Base-by-base conservation (phyloP, 2,329 filamentous ascomycete species). In the Alternaria sp. region DNA sequence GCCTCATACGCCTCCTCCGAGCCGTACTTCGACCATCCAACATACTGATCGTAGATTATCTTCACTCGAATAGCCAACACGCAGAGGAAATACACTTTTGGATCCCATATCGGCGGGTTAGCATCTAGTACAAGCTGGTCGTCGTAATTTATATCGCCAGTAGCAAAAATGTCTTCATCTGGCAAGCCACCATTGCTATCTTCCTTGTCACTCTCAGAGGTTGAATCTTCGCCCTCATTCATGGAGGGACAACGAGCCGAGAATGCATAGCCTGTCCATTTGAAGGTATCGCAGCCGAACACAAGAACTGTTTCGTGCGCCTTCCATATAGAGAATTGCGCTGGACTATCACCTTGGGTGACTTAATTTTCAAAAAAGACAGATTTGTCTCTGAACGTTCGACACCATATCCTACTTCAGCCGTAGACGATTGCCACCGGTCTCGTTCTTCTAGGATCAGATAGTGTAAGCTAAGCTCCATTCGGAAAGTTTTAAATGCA, bases 21-120 rank as follows among this genome's bases (percentile, higher is more conserved):
- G 21, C 89, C 89, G 72, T 88, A 90, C 65, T 81, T 85, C 69
- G 86, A 81, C 75, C 85, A 92, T 0, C 86, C 88, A 48, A 90
- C 80, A 34, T 34, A 28, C 26, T 13, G 14, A 10, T 45, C 17
- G 5, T n/a, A 14, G 14, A 45, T 45, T 14, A 45, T 31, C 42
- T 45, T 26, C 26, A 31, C 17, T 17, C 42, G 42, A n/a, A 45
- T 45, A 31, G 42, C 42, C 8, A 45, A 23, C 5, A 45, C 42
- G 5, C 14, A 29, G 13, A 45, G 23, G 14, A 45, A 45, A n/a
- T 45, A 45, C n/a, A 29, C 42, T 31, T 24, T 45, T 4, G 42
- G 42, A n/a, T 45, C 42, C 42, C 26, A 31, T 45, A 45, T 45
- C 26, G 42, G 42, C 24, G 26, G 7, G 26, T 29, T 45, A 17